These are phyloP conservation scores for Neoboletus brunneissimus DNA, from an alignment of 768 basidiomycete species.

Conservation along the genomic window DNA sequence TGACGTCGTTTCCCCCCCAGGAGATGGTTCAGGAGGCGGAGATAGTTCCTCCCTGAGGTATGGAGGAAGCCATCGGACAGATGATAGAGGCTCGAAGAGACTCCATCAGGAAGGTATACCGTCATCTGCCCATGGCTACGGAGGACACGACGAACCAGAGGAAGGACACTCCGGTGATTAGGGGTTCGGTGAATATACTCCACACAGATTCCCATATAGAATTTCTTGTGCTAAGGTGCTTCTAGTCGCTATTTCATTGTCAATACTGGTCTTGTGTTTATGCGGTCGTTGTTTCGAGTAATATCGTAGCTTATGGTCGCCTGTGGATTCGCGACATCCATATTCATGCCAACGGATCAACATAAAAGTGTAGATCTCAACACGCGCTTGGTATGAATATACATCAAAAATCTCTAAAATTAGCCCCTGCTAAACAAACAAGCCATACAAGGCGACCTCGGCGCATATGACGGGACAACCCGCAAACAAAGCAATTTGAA, in stretches of 20 bases:
- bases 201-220: slow-evolving; percentile 28
- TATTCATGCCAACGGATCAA: slow-evolving; percentile 25
- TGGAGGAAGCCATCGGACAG: slow-evolving; percentile 37
- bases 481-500: slow-evolving; percentile 20
- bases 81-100: slow-evolving; percentile 58
- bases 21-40: slow-evolving; percentile 28
- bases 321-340: slow-evolving; percentile 12
- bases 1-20: slow-evolving; percentile 39
- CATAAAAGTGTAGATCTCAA: slow-evolving; percentile 30
- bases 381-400: slow-evolving; percentile 2
- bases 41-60: slow-evolving; percentile 34
- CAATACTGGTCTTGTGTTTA: slow-evolving; percentile 18
- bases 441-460: slow-evolving; percentile 26
- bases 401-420: slow-evolving; percentile 22
- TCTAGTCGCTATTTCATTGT: slow-evolving; percentile 15
- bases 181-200: slow-evolving; percentile 25
- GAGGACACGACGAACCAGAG: slow-evolving; percentile 32
- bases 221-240: slow-evolving; percentile 34
- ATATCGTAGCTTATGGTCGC: slow-evolving; percentile 19
- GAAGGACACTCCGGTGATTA: slow-evolving; percentile 34
- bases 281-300: slow-evolving; percentile 18
- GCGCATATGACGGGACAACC: slow-evolving; percentile 15
- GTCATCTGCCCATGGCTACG: slow-evolving; percentile 24
- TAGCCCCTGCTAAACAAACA: slow-evolving; percentile 6
- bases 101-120: slow-evolving; percentile 48